Evolutionary conservation across 257 asterid species (phyloP), one percentile per base, ranked within the genome.

Genomic region (Cruciata laevipes): DNA sequence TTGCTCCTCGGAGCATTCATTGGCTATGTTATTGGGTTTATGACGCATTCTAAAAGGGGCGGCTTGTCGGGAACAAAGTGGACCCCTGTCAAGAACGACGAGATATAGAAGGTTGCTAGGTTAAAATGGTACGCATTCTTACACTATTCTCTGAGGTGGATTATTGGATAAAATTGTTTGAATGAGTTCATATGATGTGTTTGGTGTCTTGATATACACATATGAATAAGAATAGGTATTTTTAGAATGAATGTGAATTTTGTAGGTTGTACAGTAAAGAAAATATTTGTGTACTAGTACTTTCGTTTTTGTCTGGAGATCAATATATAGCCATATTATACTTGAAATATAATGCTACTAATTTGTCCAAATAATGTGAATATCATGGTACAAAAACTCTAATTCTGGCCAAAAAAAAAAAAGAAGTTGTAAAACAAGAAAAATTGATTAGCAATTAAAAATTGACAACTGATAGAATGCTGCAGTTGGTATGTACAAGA

Each of bases 1-100:
- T 69, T 89, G 40, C 75, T 87, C 52, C 85, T 91, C 51, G 97
- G 97, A 66, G 93, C 85, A 66, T 84, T 86, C 67, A 69, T 86
- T 17, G 97, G 96, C 52, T 91, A 86, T 65, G 81, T 83, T 55
- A 6, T 85, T 8, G 96, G 97, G 23, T 86, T 85, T 13, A 44
- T 76, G 61, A 78, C 93, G 20, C 92, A 80, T 32, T 75, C 75
- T 0, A 69, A 75, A 35, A 83, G 75, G 64, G 86, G 76, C n/a
- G 69, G 71, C 53, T 68, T 57, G 51, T 10, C 14, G 3, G 65
- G 63, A 60, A 61, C 79, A 35, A 69, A 61, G n/a, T 91, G 97
- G 97, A 82, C 81, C 27, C 87, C 85, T 8, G 86, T 91, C 23
- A 91, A 84, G 84, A 67, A 72, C 3, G 89, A 85, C 8, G 97